Percentiles rank a stretch among this genome's conserved stretches.
Evolutionary conservation across 2,329 filamentous ascomycete genomes (phyloP).

Genomic region (Fusarium devonianum): DNA sequence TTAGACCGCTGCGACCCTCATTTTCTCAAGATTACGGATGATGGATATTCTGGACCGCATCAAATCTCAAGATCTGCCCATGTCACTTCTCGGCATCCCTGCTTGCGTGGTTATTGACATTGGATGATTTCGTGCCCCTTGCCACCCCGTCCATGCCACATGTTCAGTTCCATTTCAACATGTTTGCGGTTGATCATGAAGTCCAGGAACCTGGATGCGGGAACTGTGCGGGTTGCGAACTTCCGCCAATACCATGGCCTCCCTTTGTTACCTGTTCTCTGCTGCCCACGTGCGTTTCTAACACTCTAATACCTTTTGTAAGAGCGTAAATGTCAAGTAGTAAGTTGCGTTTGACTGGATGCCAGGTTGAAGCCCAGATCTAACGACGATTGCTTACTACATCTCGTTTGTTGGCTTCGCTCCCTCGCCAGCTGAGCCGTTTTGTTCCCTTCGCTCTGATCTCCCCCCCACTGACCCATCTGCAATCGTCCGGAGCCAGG

Average conservation of each 20-base stretch:
- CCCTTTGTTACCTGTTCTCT: not conserved
- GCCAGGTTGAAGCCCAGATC: not conserved
- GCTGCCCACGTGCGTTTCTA: not conserved
- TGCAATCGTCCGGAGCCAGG: conserved; percentile 32
- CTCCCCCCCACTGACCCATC: conserved; percentile 27
- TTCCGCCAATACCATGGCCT: conserved; percentile 6
- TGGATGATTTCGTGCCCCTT: conserved; percentile 32
- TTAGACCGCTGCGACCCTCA: too few species aligned
- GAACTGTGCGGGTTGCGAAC: conserved; percentile 22
- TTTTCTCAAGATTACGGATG: too few species aligned
- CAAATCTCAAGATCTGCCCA: conserved; percentile 37
- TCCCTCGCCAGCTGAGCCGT: conserved; percentile 16
- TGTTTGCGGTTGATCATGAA: conserved; percentile 18
- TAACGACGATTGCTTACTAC: not conserved
- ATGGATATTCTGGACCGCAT: conserved; percentile 13
- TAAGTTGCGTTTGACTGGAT: not conserved
- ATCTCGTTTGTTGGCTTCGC: not conserved
- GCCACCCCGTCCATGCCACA: conserved; percentile 16
- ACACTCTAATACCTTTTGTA: not conserved
- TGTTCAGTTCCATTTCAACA: conserved; percentile 4
- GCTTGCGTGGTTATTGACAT: conserved; percentile 29
- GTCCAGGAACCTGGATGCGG: conserved; percentile 38
- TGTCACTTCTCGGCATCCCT: conserved; percentile 32
- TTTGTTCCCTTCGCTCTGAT: conserved; percentile 21
- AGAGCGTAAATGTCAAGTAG: not conserved